A percentile compares a stretch with the other conserved stretches of the same genome.
Conservation (phyloP, 805 yeast genomes). For the Pichia californica region DNA sequence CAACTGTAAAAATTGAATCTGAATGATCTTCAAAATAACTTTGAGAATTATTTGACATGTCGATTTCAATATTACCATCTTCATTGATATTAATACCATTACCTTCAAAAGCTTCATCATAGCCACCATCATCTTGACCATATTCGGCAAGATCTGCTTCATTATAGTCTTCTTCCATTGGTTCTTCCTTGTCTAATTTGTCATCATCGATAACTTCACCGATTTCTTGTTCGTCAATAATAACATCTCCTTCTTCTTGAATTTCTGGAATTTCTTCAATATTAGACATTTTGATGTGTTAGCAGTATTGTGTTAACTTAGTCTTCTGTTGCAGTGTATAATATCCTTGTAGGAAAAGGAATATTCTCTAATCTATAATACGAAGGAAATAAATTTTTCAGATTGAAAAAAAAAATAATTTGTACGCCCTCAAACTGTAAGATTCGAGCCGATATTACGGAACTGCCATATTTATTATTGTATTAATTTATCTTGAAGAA, state of each 20-base stretch:
- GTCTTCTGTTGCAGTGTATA: neutral
- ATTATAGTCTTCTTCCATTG: conserved; percentile 27
- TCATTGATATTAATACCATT: conserved; percentile 27
- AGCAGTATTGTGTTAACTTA: neutral
- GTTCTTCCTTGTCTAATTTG: conserved; percentile 34
- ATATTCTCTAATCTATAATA: too few relatives aligned
- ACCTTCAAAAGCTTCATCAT: conserved; percentile 3
- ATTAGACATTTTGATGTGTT: conserved; percentile 2
- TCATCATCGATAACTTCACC: conserved; percentile 29
- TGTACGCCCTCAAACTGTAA: too few relatives aligned
- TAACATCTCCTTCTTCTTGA: conserved; percentile 22
- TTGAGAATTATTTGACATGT: conserved; percentile 83
- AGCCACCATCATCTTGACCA: conserved; percentile 24
- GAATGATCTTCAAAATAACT: conserved; percentile 84
- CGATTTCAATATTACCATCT: conserved; percentile 62
- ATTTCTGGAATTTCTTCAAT: conserved; percentile 4
- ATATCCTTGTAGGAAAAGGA: neutral
- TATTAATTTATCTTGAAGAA: too few relatives aligned
- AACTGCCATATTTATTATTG: too few relatives aligned
- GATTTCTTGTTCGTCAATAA: conserved; percentile 26
- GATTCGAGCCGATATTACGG: too few relatives aligned
- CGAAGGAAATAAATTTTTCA: neutral
- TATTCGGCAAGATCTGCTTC: conserved; percentile 35
- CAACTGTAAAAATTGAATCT: conserved; percentile 81
- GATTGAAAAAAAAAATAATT: neutral